A percentile compares a stretch with the other conserved stretches of the same genome.
Conservation (phyloP, 1,284 basidiomycete genomes). For the Garcileccinum viscosum region DNA sequence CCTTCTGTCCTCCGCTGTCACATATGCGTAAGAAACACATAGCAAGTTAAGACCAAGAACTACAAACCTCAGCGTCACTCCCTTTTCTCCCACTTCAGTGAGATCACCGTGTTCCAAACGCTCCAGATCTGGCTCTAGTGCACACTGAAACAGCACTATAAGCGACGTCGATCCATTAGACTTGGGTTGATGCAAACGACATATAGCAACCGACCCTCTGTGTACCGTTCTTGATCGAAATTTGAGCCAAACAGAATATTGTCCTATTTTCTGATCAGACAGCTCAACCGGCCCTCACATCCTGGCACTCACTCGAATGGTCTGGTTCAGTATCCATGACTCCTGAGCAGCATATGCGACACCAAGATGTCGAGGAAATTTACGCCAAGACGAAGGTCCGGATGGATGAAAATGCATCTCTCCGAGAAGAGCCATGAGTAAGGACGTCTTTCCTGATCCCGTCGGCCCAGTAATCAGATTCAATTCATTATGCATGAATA, state of each 20-base stretch:
- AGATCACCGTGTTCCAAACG: conserved; percentile 64
- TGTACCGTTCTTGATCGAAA: conserved; percentile 15
- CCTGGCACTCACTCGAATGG: conserved; percentile 42
- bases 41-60: neutral
- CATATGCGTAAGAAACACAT: neutral
- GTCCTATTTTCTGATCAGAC: conserved; percentile 6
- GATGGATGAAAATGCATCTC: conserved; percentile 18
- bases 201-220: conserved; percentile 4
- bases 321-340: conserved; percentile 65
- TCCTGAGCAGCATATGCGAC: conserved; percentile 71
- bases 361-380: conserved; percentile 60
- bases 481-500: conserved; percentile 62
- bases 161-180: neutral
- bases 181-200: neutral
- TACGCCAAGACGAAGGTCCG: conserved; percentile 48
- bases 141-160: conserved; percentile 62
- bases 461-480: conserved; percentile 72
- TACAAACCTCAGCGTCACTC: conserved; percentile 34
- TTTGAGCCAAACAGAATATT: conserved; percentile 19
- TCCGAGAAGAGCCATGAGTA: conserved; percentile 64
- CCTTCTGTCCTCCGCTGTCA: conserved; percentile 18
- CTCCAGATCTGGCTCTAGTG: conserved; percentile 59
- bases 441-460: conserved; percentile 57
- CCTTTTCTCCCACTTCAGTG: conserved; percentile 40
- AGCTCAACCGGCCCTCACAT: conserved; percentile 31